Conservation (phyloP, 2,329 filamentous ascomycete genomes). For the Colletotrichum cereale region DNA sequence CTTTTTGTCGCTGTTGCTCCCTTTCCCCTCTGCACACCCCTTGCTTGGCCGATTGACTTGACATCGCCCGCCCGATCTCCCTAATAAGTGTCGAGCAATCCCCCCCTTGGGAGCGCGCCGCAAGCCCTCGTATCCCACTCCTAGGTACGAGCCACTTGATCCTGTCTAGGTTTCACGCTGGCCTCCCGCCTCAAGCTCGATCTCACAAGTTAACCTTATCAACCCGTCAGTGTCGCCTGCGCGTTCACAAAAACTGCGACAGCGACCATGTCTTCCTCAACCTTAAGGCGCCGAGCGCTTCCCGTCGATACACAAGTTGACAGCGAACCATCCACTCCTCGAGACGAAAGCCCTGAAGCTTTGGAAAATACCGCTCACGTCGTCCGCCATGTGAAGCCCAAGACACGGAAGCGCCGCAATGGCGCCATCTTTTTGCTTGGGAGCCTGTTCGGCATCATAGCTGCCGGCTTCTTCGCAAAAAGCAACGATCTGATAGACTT, state of each 20-base stretch:
- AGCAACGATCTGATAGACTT: slow-evolving; percentile 91
- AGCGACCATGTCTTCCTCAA: slow-evolving; percentile 32
- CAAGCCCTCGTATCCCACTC: not conserved
- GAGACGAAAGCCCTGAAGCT: slow-evolving; percentile 52
- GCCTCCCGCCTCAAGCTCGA: not conserved
- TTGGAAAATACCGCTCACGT: slow-evolving; percentile 56
- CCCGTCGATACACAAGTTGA: slow-evolving; percentile 44
- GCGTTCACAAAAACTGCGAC: slow-evolving; percentile 8
- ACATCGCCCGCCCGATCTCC: not conserved
- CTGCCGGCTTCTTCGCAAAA: slow-evolving; percentile 89
- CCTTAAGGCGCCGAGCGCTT: slow-evolving; percentile 42
- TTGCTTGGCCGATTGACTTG: slow-evolving; percentile 11
- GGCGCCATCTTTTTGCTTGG: slow-evolving; percentile 89
- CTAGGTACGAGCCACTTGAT: slow-evolving; percentile 3
- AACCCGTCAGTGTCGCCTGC: not conserved
- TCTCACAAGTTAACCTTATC: slow-evolving; percentile 8
- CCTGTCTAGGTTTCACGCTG: not conserved
- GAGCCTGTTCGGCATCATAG: slow-evolving; percentile 89
- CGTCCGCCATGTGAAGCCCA: slow-evolving; percentile 54
- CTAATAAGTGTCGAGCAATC: slow-evolving; percentile 15
- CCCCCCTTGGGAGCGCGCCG: not conserved
- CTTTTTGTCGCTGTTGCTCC: not conserved
- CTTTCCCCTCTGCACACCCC: not conserved
- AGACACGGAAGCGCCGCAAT: slow-evolving; percentile 78
- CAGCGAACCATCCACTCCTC: slow-evolving; percentile 41